phyloP scores from a whole-genome alignment of 345 rosid species.

The Hibiscus mutabilis region DNA sequence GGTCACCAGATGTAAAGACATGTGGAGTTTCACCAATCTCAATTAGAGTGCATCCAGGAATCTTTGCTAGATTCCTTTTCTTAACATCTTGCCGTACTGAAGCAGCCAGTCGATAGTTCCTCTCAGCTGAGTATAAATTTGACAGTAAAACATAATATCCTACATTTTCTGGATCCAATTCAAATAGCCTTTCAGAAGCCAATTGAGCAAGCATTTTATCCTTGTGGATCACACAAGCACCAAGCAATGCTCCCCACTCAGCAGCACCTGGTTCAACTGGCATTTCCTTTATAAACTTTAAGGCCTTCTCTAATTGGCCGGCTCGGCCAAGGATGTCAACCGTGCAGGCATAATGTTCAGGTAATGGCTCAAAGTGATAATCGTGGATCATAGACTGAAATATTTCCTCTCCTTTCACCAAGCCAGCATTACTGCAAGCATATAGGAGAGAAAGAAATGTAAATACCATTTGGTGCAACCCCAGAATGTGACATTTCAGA shows the following conservation, averaged over 20 bases:
- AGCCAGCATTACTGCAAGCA: conserved; percentile 71
- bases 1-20: conserved; percentile 55
- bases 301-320: conserved; percentile 48
- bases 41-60: conserved; percentile 59
- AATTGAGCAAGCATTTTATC: conserved; percentile 39
- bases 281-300: conserved; percentile 42
- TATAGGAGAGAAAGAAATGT: conserved; percentile 55
- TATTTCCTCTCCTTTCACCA: conserved; percentile 46
- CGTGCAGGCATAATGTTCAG: conserved; percentile 65
- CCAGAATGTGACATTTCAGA: conserved; percentile 39
- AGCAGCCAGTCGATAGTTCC: conserved; percentile 52
- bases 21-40: conserved; percentile 47
- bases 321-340: conserved; percentile 68
- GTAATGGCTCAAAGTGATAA: conserved; percentile 36
- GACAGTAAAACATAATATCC: conserved; percentile 53
- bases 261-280: conserved; percentile 45
- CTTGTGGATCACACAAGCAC: conserved; percentile 63
- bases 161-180: conserved; percentile 47
- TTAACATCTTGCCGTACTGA: conserved; percentile 44
- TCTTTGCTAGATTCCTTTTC: conserved; percentile 42
- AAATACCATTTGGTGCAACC: conserved; percentile 35
- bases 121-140: conserved; percentile 43
- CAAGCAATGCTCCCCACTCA: conserved; percentile 61
- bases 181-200: conserved; percentile 53
- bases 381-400: conserved; percentile 50